These are phyloP conservation scores for Cryptomeria japonica DNA, from an alignment of 75 land plant species.

Conservation along the genomic window DNA sequence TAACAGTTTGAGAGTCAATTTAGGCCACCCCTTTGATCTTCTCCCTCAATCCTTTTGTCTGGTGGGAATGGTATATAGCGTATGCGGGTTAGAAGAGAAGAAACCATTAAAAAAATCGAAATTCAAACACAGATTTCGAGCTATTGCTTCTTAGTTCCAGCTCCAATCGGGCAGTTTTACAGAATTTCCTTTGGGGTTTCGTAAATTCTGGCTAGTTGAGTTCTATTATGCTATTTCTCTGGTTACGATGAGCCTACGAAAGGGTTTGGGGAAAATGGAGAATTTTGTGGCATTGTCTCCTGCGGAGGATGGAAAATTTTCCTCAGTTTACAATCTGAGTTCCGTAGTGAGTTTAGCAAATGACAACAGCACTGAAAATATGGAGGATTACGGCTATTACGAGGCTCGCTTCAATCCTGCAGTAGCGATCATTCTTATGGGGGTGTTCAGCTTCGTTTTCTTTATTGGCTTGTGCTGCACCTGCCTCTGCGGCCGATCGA, in stretches of 20 bases:
- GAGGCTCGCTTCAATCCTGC: slow-evolving; percentile 44
- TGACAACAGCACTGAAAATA: not conserved
- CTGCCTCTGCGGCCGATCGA: slow-evolving; percentile 63
- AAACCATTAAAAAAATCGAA: too few relatives aligned
- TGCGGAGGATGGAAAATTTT: not conserved
- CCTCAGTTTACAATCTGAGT: not conserved
- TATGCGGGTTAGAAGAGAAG: too few relatives aligned
- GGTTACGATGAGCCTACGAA: not conserved
- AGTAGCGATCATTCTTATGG: slow-evolving; percentile 60
- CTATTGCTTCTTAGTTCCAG: too few relatives aligned
- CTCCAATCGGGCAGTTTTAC: too few relatives aligned
- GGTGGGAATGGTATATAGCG: too few relatives aligned
- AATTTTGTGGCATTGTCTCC: not conserved
- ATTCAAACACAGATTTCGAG: too few relatives aligned
- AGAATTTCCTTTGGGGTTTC: not conserved
- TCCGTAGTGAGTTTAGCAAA: not conserved
- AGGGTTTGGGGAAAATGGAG: not conserved
- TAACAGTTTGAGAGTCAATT: too few relatives aligned
- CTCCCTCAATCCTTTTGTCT: too few relatives aligned
- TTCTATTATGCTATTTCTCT: too few relatives aligned
- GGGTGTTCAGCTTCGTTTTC: slow-evolving; percentile 59
- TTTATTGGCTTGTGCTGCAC: slow-evolving; percentile 72
- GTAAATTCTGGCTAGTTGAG: not conserved
- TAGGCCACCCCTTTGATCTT: too few relatives aligned
- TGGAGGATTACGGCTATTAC: not conserved